Evolutionary conservation across 2,329 filamentous ascomycete species (phyloP), one percentile per base, ranked within the genome.

Genomic region (Colletotrichum agaves): DNA sequence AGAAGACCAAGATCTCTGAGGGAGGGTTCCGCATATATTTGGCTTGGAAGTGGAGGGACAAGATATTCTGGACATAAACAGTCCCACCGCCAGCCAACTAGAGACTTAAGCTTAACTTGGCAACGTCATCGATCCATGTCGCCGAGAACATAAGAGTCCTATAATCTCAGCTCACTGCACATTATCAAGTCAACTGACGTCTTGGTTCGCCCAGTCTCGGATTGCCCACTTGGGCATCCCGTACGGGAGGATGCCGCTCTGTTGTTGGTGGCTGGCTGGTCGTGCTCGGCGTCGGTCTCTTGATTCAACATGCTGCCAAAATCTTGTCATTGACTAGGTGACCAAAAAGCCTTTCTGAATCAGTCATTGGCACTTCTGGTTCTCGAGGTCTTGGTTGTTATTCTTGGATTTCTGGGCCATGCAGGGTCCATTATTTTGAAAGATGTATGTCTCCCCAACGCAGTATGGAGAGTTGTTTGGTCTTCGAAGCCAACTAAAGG

Each of bases 31-130:
- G 64, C 61, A 59, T n/a, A 58, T 15, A 12, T 35, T 52, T 52
- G 31, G 53, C 52, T 52, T 59, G 52, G 61, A 53, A 59, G 61
- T 64, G 64, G 64, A 67, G 53, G 52, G 46, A 49, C 61, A 59
- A 64, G 61, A 52, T 21, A 41, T 56, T 39, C 39, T 64, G 61
- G 64, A 41, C 39, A 53, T 60, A n/a, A 21, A 6, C 31, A 12
- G 35, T 31, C 23, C 55, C 41, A n/a, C 21, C 47, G n/a, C 15
- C 49, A 50, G 61, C 65, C 65, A 60, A 68, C 61, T 49, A 39
- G 61, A 55, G 47, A 68, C 49, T 55, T 68, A 68, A 65, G 65
- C 65, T 65, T 65, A 68, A 68, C 65, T 68, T 68, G 65, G 65
- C 55, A 68, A 68, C 65, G 65, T 68, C 65, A 68, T 65, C 2